phyloP scores from a whole-genome alignment of 2,329 filamentous ascomycete species.

The Neonectria ditissima region DNA sequence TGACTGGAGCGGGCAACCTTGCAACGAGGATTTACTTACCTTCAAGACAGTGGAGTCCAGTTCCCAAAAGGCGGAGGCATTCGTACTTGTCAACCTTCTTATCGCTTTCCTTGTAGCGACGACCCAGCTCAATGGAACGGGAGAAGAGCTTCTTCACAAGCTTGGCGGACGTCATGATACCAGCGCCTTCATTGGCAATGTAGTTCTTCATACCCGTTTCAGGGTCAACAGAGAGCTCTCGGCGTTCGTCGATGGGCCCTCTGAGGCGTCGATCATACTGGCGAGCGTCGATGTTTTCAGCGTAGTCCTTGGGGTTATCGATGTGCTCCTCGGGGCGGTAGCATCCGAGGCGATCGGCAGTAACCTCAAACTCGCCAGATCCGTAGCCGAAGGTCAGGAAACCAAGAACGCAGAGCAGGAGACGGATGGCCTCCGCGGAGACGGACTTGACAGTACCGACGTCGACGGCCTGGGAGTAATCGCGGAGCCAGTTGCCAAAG shows the following conservation, averaged over 20 bases:
- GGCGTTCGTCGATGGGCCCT: conserved; percentile 81
- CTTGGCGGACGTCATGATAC: conserved; percentile 84
- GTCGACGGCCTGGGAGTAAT: conserved; percentile 95
- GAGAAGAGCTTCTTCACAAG: conserved; percentile 81
- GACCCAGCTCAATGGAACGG: conserved; percentile 82
- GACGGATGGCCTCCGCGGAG: conserved; percentile 89
- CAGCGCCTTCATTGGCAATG: conserved; percentile 84
- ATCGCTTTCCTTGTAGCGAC: conserved; percentile 70
- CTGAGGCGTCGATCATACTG: conserved; percentile 85
- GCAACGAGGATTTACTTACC: conserved; percentile 54
- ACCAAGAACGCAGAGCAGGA: conserved; percentile 87
- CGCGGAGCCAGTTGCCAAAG: conserved; percentile 94
- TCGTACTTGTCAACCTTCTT: conserved; percentile 83
- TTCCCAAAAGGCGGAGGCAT: conserved; percentile 86
- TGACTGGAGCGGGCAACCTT: not conserved
- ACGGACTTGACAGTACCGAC: conserved; percentile 93
- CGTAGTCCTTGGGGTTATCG: conserved; percentile 88
- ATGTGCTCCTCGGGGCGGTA: conserved; percentile 83
- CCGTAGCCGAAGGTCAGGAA: conserved; percentile 92
- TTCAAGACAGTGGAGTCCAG: conserved; percentile 89
- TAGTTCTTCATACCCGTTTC: conserved; percentile 90
- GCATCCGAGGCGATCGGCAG: conserved; percentile 82
- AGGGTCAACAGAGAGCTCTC: conserved; percentile 83
- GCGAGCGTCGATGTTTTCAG: conserved; percentile 87
- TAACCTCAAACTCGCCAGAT: conserved; percentile 87